These are phyloP conservation scores for Beauveria scarabaeidicola DNA, from an alignment of 2,329 filamentous ascomycete genomes.

Conservation along the genomic window DNA sequence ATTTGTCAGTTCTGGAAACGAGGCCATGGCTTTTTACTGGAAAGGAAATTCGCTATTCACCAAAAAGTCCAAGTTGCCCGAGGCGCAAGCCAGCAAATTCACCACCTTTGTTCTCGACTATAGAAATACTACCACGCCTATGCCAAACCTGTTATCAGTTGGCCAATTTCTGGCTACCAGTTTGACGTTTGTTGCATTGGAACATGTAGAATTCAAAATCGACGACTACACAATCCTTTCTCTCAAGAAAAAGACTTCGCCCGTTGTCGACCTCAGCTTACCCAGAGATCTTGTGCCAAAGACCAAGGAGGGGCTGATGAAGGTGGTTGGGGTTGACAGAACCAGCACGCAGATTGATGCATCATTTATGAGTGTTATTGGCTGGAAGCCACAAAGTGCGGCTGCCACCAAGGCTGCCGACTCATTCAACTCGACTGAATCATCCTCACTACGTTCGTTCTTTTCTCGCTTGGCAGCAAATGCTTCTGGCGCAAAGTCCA, in stretches of 20 bases:
- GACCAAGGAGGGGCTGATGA: slow-evolving; percentile 86
- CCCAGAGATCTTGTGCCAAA: slow-evolving; percentile 72
- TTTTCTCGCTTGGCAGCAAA: slow-evolving; percentile 66
- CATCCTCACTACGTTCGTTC: slow-evolving; percentile 64
- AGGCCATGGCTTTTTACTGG: slow-evolving; percentile 99
- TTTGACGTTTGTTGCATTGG: slow-evolving; percentile 85
- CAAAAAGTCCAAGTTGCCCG: slow-evolving; percentile 66
- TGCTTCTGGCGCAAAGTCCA: slow-evolving; percentile 45
- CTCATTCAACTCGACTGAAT: slow-evolving; percentile 38
- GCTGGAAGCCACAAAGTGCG: slow-evolving; percentile 60
- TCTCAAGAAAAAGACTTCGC: slow-evolving; percentile 78
- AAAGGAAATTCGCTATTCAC: slow-evolving; percentile 97
- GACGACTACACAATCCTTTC: slow-evolving; percentile 77
- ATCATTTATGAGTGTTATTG: slow-evolving; percentile 76
- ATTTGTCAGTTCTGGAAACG: slow-evolving; percentile 84
- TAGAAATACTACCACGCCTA: slow-evolving; percentile 74
- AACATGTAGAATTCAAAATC: slow-evolving; percentile 81
- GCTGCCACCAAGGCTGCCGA: slow-evolving; percentile 36
- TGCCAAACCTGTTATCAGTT: slow-evolving; percentile 78
- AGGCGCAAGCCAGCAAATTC: slow-evolving; percentile 55
- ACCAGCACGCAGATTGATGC: slow-evolving; percentile 91
- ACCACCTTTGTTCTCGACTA: slow-evolving; percentile 96
- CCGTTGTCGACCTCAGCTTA: slow-evolving; percentile 61
- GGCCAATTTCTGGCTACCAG: slow-evolving; percentile 91
- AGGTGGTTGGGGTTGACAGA: slow-evolving; percentile 67